These are phyloP conservation scores for Candida tetrigidarum DNA, from an alignment of 1,139 yeast genomes.

Conservation along the genomic window DNA sequence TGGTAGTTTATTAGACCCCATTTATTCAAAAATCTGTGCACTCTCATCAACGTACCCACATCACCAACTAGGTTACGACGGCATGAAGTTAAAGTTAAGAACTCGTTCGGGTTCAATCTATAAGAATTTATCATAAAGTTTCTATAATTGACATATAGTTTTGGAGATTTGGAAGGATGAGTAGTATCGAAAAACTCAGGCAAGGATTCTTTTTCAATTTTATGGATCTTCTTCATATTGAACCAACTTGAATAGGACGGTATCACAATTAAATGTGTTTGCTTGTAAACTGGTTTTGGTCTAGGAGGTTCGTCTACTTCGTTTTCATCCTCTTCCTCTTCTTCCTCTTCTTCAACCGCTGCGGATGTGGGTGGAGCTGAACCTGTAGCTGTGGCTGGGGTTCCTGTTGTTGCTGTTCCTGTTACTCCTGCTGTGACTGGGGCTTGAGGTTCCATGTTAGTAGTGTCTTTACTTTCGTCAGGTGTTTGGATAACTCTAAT, in stretches of 20 bases:
- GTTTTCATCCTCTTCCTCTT: conserved; percentile 35
- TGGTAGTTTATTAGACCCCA: conserved; percentile 99
- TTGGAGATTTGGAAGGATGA: conserved; percentile 85
- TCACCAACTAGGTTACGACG: conserved; percentile 96
- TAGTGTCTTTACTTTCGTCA: neutral
- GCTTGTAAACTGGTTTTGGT: conserved; percentile 44
- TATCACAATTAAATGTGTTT: conserved; percentile 86
- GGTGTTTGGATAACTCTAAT: neutral
- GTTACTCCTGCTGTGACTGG: no score
- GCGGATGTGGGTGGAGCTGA: no score
- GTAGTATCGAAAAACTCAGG: conserved; percentile 88
- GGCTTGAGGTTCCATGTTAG: no score
- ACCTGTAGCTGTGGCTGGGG: no score
- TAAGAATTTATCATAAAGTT: conserved; percentile 95
- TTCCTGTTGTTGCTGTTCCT: no score
- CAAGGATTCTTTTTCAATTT: conserved; percentile 67
- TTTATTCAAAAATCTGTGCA: conserved; percentile 85
- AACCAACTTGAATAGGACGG: conserved; percentile 98
- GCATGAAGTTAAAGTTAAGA: conserved; percentile 89
- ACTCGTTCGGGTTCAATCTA: conserved; percentile 91
- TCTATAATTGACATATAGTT: conserved; percentile 83
- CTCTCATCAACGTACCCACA: conserved; percentile 90
- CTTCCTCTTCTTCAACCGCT: conserved; percentile 13
- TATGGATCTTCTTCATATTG: conserved; percentile 68
- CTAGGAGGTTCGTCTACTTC: conserved; percentile 44